Evolutionary conservation across 2,329 filamentous ascomycete species (phyloP).

Genomic region (Microcyclosporella mali): DNA sequence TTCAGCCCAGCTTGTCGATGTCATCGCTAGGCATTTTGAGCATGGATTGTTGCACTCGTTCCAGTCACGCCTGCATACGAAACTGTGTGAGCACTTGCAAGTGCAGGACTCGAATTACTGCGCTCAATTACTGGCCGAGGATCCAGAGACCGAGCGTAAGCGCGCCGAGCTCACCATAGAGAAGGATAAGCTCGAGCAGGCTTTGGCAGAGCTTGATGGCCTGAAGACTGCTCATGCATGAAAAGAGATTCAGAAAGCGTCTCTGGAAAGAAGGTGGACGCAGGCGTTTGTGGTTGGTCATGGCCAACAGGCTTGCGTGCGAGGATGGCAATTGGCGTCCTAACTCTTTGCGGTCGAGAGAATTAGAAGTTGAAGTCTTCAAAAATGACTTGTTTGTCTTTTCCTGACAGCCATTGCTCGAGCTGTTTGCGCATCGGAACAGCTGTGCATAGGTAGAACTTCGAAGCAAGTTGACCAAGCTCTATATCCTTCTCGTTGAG

Average conservation of each 20-base stretch:
- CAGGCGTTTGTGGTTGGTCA: too few species aligned
- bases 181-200: conserved; percentile 27
- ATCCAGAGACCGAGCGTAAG: conserved; percentile 26
- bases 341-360: too few species aligned
- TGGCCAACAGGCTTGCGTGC: too few species aligned
- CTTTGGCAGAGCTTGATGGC: conserved; percentile 21
- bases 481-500: conserved; percentile 44
- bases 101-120: conserved; percentile 16
- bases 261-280: too few species aligned
- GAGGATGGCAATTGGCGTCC: too few species aligned
- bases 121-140: conserved; percentile 31
- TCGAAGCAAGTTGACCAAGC: conserved; percentile 31
- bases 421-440: conserved; percentile 45
- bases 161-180: conserved; percentile 25
- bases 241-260: neutral
- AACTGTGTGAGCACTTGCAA: conserved; percentile 11
- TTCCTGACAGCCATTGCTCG: conserved; percentile 39
- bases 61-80: conserved; percentile 3
- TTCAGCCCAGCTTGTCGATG: conserved; percentile 58
- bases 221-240: conserved; percentile 7
- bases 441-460: conserved; percentile 57
- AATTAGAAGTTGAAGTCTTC: conserved; percentile 47
- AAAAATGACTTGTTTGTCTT: conserved; percentile 39
- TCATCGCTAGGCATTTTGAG: conserved; percentile 28
- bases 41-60: conserved; percentile 17